Evolutionary conservation across 768 basidiomycete genomes (phyloP).

Genomic region (Tulasnella sp.): DNA sequence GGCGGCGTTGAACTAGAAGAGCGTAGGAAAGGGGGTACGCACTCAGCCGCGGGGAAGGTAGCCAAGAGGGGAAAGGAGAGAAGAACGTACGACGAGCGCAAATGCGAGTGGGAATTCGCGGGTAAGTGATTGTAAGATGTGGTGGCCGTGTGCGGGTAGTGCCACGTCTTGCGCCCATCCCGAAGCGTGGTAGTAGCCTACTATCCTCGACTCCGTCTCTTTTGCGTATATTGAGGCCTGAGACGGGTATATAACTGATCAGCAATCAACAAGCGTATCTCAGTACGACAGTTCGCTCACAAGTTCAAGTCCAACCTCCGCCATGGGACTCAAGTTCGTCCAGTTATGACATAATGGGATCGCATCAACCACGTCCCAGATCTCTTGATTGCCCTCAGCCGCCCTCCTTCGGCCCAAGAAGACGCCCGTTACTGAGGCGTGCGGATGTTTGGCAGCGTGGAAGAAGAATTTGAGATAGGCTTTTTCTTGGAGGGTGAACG

Average conservation of each 20-base stretch:
- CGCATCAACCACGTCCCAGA: conserved; percentile 51
- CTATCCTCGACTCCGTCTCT: conserved; percentile 56
- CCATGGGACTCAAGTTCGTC: conserved; percentile 82
- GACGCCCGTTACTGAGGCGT: conserved; percentile 73
- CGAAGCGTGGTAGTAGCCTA: conserved; percentile 78
- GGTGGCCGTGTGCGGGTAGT: conserved; percentile 68
- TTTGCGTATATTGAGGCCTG: conserved; percentile 66
- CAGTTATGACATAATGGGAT: conserved; percentile 83
- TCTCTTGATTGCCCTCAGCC: conserved; percentile 36
- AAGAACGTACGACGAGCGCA: conserved; percentile 65
- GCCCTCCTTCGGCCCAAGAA: conserved; percentile 61
- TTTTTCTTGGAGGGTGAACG: conserved; percentile 14
- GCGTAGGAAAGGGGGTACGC: conserved; percentile 32
- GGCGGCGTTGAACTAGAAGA: conserved; percentile 42
- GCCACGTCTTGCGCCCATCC: conserved; percentile 63
- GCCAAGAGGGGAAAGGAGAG: not conserved
- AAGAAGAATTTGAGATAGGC: conserved; percentile 77
- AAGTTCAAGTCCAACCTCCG: conserved; percentile 81
- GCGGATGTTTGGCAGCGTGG: conserved; percentile 80
- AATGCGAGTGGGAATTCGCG: conserved; percentile 61
- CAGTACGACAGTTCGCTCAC: conserved; percentile 45
- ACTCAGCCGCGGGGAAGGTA: not conserved
- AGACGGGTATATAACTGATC: not conserved
- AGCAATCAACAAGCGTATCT: not conserved
- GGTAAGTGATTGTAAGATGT: conserved; percentile 60